These are phyloP conservation scores for Solanum etuberosum DNA, from an alignment of 257 asterid species.

Conservation along the genomic window DNA sequence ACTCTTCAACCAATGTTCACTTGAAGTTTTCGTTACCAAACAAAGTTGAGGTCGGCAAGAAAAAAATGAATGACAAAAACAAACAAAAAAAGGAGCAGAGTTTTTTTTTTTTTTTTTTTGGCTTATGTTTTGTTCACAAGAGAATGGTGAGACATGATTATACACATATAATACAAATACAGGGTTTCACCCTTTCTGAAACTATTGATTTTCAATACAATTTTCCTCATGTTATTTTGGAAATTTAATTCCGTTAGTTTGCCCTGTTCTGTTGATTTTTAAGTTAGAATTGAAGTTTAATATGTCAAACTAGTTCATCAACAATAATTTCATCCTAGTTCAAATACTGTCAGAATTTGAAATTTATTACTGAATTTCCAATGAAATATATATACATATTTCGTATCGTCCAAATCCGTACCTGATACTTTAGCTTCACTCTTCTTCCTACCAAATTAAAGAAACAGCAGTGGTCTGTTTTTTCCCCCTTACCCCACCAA, in stretches of 20 bases:
- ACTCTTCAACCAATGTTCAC: constrained; percentile 9
- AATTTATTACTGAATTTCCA: neutral
- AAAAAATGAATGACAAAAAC: too few relatives aligned
- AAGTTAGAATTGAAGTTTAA: neutral
- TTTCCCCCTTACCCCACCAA: neutral
- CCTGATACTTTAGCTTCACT: neutral
- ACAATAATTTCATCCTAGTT: neutral
- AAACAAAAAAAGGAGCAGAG: neutral
- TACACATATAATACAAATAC: neutral
- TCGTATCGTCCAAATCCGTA: neutral
- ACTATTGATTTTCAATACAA: neutral
- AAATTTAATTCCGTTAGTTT: neutral
- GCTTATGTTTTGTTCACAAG: neutral
- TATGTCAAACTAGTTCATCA: neutral
- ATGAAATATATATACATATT: neutral
- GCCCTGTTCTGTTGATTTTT: neutral
- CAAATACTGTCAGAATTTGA: neutral
- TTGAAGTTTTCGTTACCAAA: neutral
- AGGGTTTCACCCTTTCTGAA: neutral
- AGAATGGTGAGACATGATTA: neutral
- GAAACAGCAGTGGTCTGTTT: neutral
- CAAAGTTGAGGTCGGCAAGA: neutral
- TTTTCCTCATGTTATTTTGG: neutral
- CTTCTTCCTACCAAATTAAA: neutral
- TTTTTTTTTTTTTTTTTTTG: neutral